These are phyloP conservation scores for Barnettozyma botsteinii DNA, from an alignment of 805 yeast species.

Conservation along the genomic window DNA sequence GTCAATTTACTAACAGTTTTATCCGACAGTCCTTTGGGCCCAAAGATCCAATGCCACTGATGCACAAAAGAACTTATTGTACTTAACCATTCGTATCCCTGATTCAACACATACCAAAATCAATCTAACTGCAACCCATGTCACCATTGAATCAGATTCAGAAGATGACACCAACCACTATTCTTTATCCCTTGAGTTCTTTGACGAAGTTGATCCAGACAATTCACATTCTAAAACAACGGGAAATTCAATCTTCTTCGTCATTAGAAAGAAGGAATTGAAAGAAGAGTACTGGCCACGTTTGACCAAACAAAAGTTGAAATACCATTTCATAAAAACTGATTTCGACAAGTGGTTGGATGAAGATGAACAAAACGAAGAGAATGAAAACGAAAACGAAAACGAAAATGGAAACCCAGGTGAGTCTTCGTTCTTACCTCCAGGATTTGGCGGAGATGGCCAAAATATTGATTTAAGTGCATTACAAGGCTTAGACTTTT, in stretches of 20 bases:
- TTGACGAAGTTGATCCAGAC: constrained; percentile 63
- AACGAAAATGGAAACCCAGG: no score
- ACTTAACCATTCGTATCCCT: constrained; percentile 64
- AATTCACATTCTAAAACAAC: constrained; percentile 53
- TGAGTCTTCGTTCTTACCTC: constrained; percentile 29
- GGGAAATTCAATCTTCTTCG: constrained; percentile 51
- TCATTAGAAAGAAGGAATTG: constrained; percentile 62
- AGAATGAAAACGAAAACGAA: constrained; percentile 28
- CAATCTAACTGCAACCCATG: constrained; percentile 48
- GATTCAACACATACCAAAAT: constrained; percentile 63
- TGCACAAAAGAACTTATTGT: constrained; percentile 66
- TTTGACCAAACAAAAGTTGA: constrained; percentile 79
- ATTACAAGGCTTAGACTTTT: constrained; percentile 18
- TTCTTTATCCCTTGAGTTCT: constrained; percentile 68
- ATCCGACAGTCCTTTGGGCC: constrained; percentile 76
- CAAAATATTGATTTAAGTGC: constrained; percentile 21
- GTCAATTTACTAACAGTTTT: constrained; percentile 21
- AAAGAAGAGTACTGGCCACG: constrained; percentile 92
- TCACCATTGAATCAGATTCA: constrained; percentile 50
- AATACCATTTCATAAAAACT: constrained; percentile 76
- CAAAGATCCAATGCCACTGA: constrained; percentile 84
- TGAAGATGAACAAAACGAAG: constrained; percentile 83
- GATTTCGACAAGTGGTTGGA: constrained; percentile 98
- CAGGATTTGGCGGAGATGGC: constrained; percentile 37
- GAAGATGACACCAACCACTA: constrained; percentile 43